Evolutionary conservation across 2,329 filamentous ascomycete species (phyloP), one percentile per base, ranked within the genome.

Genomic region (Neonectria magnoliae): DNA sequence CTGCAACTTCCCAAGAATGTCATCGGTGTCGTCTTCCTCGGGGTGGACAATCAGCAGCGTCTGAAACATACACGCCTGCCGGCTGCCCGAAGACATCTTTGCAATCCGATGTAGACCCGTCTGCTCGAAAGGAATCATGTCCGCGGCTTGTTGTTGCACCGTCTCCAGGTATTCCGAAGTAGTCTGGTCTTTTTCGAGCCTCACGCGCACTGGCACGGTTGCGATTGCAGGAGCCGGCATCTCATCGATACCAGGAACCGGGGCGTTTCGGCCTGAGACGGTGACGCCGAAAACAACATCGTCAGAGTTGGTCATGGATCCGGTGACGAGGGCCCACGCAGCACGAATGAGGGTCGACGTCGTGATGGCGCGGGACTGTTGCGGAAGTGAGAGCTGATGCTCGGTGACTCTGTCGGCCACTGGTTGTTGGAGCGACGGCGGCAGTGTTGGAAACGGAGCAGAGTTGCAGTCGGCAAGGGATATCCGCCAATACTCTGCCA

Each of bases 151-250:
- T n/a, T 59, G 25, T 33, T 75, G 71, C 2, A 73, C 48, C 1
- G 72, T 69, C 27, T 82, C 73, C n/a, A 88, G 74, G 61, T 82
- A 85, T 25, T 83, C 75, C 0, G 68, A 66, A 8, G 82, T 73
- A 2, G 75, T 71, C 22, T 65, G 58, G 5, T 64, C 27, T 16
- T 57, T 54, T 84, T 76, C 73, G 36, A 72, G 14, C 4, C 41
- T 47, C 16, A 75, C 55, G 1, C 72, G 66, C 4, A 75, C 42
- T 9, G 74, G 75, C 1, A 77, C 61, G 5, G 61, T 66, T 18
- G 64, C 62, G 22, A 66, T 67, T 2, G 64, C 58, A 13, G 64
- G 64, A 38, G 52, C 64, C 20, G 53, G 29, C 57, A 66, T 61
- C 41, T 58, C 57, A 16, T 57, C 60, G 33, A 66, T 64, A 10